Base-by-base conservation (phyloP, 495 filamentous ascomycete genomes). In the Parathielavia appendiculata region DNA sequence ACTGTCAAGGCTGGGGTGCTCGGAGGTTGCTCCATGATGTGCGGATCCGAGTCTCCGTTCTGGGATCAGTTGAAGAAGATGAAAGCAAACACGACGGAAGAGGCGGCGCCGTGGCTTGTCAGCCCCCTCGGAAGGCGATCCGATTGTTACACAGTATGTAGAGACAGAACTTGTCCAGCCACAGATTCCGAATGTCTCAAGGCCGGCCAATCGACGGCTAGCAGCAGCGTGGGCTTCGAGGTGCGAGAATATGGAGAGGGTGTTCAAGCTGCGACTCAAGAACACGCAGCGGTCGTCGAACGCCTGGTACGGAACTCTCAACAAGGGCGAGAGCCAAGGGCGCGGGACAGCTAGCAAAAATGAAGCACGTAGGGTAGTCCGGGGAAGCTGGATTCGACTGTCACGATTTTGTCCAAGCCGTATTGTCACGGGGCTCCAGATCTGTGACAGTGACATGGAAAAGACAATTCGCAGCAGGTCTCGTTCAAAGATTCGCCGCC, bases 21-120 rank as follows among this genome's bases (percentile, higher is more conserved):
- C 51, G 47, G 51, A 22, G 30, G 6, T 34, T 13, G 53, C 34
- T 62, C 63, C 63, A 65, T 65, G 54, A 43, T 43, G 46, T 22
- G 45, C 45, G 2, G 35, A 4, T 22, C 8, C 23, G 19, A 40
- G 8, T 23, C 32, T 58, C 54, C 14, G 13, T 22, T 14, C 40
- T 19, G 30, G 8, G 16, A 34, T 19, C 30, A 11, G 10, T 20
- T 14, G 26, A 45, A 55, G 16, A 14, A n/a, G 26, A 0, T n/a
- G 13, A 30, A 6, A 6, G 38, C 43, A 8, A 10, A 5, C 14
- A 17, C 51, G 23, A 17, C 11, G 35, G 14, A 11, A 48, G 14
- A 20, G n/a, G 19, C 22, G 20, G 41, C 41, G 38, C 51, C 22
- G 43, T 38, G 6, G 1, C 6, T 20, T 16, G 7, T 17, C 34